These are phyloP conservation scores for Candida sp. DNA, from an alignment of 1,139 yeast species.

Conservation along the genomic window DNA sequence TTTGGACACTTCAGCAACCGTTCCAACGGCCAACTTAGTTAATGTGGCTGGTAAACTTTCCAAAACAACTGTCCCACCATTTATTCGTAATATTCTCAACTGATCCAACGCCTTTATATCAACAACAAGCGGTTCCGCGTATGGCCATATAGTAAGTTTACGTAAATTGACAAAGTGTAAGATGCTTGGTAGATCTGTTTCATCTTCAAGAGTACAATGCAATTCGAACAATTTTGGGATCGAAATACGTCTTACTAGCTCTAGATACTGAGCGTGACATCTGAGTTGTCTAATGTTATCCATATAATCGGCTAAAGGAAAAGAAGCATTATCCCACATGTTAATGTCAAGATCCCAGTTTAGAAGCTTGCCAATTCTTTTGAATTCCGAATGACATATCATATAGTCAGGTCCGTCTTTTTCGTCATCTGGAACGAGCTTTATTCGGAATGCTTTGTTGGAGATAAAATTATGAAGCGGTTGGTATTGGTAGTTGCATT, in stretches of 20 bases:
- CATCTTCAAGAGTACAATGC: neutral
- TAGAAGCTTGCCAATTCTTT: no score
- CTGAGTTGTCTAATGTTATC: neutral
- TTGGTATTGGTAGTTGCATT: neutral
- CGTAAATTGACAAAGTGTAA: neutral
- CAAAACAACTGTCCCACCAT: neutral
- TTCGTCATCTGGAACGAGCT: no score
- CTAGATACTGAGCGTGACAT: neutral
- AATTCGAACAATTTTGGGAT: neutral
- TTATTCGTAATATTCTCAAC: neutral
- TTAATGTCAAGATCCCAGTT: neutral
- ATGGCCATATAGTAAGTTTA: neutral
- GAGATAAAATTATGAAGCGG: neutral
- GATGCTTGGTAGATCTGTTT: neutral
- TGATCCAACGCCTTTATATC: neutral
- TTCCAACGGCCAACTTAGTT: neutral
- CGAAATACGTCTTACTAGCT: neutral
- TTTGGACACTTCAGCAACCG: neutral
- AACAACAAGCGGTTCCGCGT: neutral
- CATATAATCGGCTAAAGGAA: neutral
- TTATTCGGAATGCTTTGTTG: neutral
- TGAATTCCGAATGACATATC: no score
- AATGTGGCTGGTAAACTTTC: neutral
- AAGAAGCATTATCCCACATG: neutral
- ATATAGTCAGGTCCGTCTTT: no score